Evolutionary conservation across 352 stramenopile species (phyloP).

Genomic region (Globisporangium iwayamae): DNA sequence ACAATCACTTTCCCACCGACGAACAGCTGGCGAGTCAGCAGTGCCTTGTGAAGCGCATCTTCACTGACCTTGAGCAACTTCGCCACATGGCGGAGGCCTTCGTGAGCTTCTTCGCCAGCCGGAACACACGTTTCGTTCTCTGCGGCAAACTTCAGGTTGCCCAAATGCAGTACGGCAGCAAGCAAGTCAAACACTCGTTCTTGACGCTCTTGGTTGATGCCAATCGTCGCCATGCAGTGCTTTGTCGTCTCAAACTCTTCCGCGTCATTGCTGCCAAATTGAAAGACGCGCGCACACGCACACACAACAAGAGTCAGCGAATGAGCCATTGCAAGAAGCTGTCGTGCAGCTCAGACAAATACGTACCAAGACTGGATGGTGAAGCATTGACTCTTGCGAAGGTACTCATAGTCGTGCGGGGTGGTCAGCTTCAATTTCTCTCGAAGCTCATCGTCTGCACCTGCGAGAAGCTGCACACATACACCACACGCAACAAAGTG

Average conservation of each 20-base stretch:
- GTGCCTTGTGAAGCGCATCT: slow-evolving; percentile 63
- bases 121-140: slow-evolving; percentile 79
- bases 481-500: slow-evolving; percentile 8
- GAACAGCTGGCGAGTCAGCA: slow-evolving; percentile 83
- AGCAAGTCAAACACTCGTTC: slow-evolving; percentile 86
- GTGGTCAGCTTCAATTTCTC: slow-evolving; percentile 69
- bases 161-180: slow-evolving; percentile 81
- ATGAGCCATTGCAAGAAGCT: not conserved
- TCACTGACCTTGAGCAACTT: slow-evolving; percentile 73
- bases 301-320: not conserved
- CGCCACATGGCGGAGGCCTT: slow-evolving; percentile 62
- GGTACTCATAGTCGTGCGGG: slow-evolving; percentile 83
- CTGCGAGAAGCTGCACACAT: slow-evolving; percentile 57
- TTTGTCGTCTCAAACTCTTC: slow-evolving; percentile 84
- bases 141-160: slow-evolving; percentile 83
- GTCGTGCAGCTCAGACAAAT: slow-evolving; percentile 1
- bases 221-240: slow-evolving; percentile 86
- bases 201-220: slow-evolving; percentile 76
- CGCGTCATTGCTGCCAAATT: slow-evolving; percentile 43
- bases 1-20: slow-evolving; percentile 89
- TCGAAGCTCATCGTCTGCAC: slow-evolving; percentile 64
- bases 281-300: not conserved
- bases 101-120: slow-evolving; percentile 39
- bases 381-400: slow-evolving; percentile 87
- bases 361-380: slow-evolving; percentile 60